Conservation (phyloP, 148 eudicot genomes). For the Fallopia convolvulus region DNA sequence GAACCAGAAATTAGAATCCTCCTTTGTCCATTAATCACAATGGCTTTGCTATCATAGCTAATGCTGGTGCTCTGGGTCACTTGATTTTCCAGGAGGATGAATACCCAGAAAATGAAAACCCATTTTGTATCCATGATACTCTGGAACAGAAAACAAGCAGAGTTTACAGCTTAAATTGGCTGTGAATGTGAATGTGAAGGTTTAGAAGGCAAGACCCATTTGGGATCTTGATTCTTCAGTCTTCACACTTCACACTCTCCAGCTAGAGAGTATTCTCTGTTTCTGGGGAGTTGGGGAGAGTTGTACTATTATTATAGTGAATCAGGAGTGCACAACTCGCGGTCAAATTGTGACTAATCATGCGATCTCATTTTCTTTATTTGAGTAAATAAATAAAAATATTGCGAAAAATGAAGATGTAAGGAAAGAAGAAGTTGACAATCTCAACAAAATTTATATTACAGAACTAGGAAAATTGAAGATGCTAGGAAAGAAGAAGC, state of each 20-base stretch:
- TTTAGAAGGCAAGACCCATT: background rate
- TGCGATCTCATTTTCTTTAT: too few relatives aligned
- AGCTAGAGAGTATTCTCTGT: background rate
- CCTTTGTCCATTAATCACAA: constrained; percentile 62
- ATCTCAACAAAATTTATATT: background rate
- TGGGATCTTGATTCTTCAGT: background rate
- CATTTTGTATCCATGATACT: constrained; percentile 18
- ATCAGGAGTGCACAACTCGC: background rate
- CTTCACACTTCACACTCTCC: background rate
- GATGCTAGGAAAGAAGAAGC: too few relatives aligned
- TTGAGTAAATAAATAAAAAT: background rate
- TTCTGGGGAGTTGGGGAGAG: background rate
- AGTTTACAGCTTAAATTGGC: background rate
- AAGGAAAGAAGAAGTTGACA: background rate
- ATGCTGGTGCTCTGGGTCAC: constrained; percentile 46
- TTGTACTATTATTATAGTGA: background rate
- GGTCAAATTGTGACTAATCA: background rate
- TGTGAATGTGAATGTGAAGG: background rate
- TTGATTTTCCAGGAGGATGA: constrained; percentile 21
- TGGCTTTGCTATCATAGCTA: constrained; percentile 53
- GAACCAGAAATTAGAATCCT: constrained; percentile 82
- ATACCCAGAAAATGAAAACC: constrained; percentile 26
- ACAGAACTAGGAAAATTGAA: background rate
- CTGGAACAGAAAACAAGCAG: background rate
- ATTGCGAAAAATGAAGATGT: background rate